Evolutionary conservation across 2,329 filamentous ascomycete species (phyloP), one percentile per base, ranked within the genome.

Genomic region (Venturia pyrina): DNA sequence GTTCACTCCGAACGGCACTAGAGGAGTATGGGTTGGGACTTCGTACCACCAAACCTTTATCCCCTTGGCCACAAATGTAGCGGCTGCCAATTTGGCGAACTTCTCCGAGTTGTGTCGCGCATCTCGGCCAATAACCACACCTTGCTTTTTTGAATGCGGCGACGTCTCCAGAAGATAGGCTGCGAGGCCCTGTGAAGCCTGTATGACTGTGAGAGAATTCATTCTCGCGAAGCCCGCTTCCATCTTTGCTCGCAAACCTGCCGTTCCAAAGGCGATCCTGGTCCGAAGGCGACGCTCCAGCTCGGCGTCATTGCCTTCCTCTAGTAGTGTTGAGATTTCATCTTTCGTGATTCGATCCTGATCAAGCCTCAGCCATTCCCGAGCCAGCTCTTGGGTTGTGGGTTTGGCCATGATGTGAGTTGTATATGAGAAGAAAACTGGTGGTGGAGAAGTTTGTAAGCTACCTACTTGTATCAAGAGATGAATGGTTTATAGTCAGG

Each of bases 131-230:
- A 88, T 82, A 24, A 87, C 84, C 7, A 87, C 78, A 40, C 82
- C 81, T 28, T 78, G 75, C 15, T 75, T 72, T 57, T 78, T 76
- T 60, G 78, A 73, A 21, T 78, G 74, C 8, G 76, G 69, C 64
- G 79, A 74, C 40, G 79, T 78, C 24, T 80, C 72, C 60, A 82
- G 74, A 34, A 88, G 76, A 70, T 86, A 87, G 68, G 81, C 82
- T 57, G 85, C 85, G 40, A 88, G 76, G n/a, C 86, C 86, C 73
- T 87, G 85, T 0, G 85, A 87, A 50, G 86, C 84, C 75, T 87
- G 83, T 66, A 86, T 85, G 67, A 86, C 81, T 0, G 83, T 86
- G 65, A 86, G 73, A 19, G 78, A 79, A 72, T 86, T 86, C 79
- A 86, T 83, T 69, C 80, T 82, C 2, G 85, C 80, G 72, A 87